Evolutionary conservation across 169 alveolate genomes (phyloP).

Genomic region (Toxoplasma gondii): DNA sequence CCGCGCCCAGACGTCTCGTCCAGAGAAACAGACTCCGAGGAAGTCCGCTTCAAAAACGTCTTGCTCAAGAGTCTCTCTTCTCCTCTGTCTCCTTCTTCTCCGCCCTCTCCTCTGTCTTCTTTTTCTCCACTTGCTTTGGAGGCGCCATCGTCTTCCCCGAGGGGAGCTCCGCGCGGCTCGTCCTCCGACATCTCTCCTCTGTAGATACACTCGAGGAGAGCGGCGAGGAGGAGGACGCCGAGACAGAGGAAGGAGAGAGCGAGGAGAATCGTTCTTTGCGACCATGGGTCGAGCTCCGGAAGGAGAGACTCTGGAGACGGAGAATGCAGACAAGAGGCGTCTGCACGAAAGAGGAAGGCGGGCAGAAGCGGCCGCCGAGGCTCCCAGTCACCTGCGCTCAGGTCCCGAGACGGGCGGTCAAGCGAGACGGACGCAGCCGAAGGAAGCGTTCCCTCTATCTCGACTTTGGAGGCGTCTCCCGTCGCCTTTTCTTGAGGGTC

Average conservation of each 20-base stretch:
- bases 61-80: too few species aligned
- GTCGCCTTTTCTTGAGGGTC: not conserved
- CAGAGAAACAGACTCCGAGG: too few species aligned
- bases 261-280: not conserved
- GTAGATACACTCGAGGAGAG: not conserved
- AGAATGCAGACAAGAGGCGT: not conserved
- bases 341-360: not conserved
- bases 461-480: not conserved
- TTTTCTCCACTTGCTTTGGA: too few species aligned
- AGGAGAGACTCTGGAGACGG: not conserved
- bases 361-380: not conserved
- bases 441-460: not conserved
- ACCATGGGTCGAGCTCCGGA: constrained; percentile 14
- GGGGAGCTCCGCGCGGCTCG: not conserved
- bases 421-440: not conserved
- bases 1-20: too few species aligned
- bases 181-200: not conserved
- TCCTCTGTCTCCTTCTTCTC: too few species aligned
- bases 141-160: not conserved
- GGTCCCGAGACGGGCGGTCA: not conserved
- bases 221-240: not conserved
- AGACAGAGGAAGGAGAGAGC: not conserved
- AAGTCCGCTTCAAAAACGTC: too few species aligned
- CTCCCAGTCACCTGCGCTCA: not conserved
- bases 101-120: too few species aligned